Evolutionary conservation across 257 asterid genomes (phyloP).

Genomic region (Anisodus acutangulus): DNA sequence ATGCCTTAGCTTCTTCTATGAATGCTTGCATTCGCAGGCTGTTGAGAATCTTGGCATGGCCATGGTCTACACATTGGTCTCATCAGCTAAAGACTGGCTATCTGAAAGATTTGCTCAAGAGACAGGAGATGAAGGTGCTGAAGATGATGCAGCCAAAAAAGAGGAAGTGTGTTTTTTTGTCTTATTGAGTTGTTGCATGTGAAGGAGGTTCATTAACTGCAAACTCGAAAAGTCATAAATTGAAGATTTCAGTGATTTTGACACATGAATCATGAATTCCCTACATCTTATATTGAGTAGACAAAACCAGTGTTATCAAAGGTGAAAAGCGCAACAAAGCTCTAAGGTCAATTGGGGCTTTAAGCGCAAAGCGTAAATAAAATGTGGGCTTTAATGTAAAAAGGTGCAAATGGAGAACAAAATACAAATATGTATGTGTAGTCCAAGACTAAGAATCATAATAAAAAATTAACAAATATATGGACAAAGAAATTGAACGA

Average conservation of each 20-base stretch:
- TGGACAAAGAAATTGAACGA: background rate
- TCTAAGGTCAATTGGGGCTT: background rate
- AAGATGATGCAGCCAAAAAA: constrained; percentile 64
- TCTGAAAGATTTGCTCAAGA: constrained; percentile 84
- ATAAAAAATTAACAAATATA: background rate
- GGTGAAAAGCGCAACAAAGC: background rate
- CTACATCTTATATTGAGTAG: background rate
- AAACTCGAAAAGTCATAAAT: background rate
- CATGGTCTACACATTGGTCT: constrained; percentile 88
- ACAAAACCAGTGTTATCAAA: background rate
- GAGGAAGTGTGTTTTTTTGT: constrained; percentile 64
- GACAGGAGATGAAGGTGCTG: constrained; percentile 54
- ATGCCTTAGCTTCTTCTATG: constrained; percentile 20
- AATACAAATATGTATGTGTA: background rate
- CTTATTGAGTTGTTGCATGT: constrained; percentile 26
- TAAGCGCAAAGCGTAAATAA: background rate
- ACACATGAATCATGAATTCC: background rate
- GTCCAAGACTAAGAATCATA: constrained; percentile 1
- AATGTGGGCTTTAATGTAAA: background rate
- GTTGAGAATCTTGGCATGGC: constrained; percentile 95
- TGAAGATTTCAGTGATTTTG: background rate
- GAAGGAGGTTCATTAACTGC: background rate
- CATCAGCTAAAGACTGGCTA: constrained; percentile 97
- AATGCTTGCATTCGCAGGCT: constrained; percentile 58
- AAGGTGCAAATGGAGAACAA: background rate